Evolutionary conservation across 192 early-diverging fungal species (phyloP).

Genomic region (Backusella tuberculispora): DNA sequence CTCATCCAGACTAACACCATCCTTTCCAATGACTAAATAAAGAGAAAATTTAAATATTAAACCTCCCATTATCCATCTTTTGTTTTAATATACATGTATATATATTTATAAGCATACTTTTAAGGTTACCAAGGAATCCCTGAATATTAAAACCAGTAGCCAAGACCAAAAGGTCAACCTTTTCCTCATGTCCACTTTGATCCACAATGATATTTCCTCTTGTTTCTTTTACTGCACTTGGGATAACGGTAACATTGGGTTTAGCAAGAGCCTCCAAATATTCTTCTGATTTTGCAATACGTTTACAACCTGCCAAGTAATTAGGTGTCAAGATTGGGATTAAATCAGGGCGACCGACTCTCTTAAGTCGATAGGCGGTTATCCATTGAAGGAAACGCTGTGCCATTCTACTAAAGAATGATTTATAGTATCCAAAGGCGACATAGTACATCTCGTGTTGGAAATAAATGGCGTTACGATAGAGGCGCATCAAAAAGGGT

Average conservation of each 20-base stretch:
- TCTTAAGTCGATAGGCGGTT: conserved; percentile 24
- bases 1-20: conserved; percentile 27
- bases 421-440: conserved; percentile 37
- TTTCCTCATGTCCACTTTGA: conserved; percentile 32
- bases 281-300: conserved; percentile 41
- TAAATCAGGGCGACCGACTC: conserved; percentile 34
- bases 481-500: conserved; percentile 39
- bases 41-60: neutral
- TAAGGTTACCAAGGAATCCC: conserved; percentile 31
- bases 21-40: conserved; percentile 29
- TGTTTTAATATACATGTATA: neutral
- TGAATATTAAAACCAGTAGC: conserved; percentile 51
- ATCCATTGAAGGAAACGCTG: conserved; percentile 38
- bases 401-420: conserved; percentile 44
- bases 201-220: conserved; percentile 42
- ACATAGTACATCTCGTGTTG: conserved; percentile 51
- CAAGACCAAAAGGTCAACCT: conserved; percentile 49
- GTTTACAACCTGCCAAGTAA: conserved; percentile 46
- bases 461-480: conserved; percentile 16
- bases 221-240: conserved; percentile 32
- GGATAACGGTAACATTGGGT: conserved; percentile 42
- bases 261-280: conserved; percentile 31
- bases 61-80: neutral
- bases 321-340: conserved; percentile 41
- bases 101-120: conserved; percentile 24